Conservation (phyloP, 768 basidiomycete genomes). For the Tulasnella sp. region DNA sequence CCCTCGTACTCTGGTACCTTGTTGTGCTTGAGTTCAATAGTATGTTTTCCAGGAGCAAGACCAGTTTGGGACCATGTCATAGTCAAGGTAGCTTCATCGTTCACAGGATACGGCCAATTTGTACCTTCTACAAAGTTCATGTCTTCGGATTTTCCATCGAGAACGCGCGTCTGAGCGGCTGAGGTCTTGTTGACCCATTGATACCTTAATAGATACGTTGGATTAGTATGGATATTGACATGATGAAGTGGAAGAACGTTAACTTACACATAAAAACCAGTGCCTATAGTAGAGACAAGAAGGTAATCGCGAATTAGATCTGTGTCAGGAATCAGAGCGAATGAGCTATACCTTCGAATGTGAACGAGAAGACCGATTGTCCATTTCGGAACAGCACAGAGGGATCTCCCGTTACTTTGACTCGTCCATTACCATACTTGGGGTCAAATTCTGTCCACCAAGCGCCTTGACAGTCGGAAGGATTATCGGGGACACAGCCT, state of each 20-base stretch:
- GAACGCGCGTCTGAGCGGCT: not conserved
- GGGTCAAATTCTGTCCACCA: not conserved
- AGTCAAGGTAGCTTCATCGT: not conserved
- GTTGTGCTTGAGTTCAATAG: too few species aligned
- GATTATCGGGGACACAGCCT: too few species aligned
- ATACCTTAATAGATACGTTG: not conserved
- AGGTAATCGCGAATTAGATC: not conserved
- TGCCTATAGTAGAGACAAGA: not conserved
- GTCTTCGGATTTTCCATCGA: too few species aligned
- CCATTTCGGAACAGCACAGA: not conserved
- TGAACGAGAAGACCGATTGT: not conserved
- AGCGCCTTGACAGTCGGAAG: not conserved
- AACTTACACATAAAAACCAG: not conserved
- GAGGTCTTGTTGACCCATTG: conserved; percentile 9
- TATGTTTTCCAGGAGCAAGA: too few species aligned
- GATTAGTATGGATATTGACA: not conserved
- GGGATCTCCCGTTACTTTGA: not conserved
- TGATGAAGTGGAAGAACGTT: not conserved
- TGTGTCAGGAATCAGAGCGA: not conserved
- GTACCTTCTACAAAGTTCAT: too few species aligned
- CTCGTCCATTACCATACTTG: not conserved
- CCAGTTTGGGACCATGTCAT: too few species aligned
- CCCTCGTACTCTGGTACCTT: too few species aligned
- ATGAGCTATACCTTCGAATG: not conserved
- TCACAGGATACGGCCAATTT: too few species aligned